Base-by-base conservation (phyloP, 73 alveolate genomes). In the Uronychia binucleata region DNA sequence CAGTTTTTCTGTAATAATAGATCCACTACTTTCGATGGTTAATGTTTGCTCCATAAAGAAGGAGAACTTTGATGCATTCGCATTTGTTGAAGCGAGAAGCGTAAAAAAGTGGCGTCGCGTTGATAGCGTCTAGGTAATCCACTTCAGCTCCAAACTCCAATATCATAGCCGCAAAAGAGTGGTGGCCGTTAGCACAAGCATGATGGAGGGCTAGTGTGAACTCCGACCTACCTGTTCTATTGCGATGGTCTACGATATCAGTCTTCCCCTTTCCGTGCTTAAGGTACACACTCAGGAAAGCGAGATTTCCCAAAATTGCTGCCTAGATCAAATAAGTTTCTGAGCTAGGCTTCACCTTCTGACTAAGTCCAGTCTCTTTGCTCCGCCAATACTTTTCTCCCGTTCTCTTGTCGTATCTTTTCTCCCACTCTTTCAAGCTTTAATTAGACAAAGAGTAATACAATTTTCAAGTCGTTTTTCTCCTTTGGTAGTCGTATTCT, bases 151-250 rank as follows among this genome's bases (percentile, higher is more conserved):
- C 89, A 77, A 77, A 88, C n/a, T 88, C 77, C 19, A 83, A 81
- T 0, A 88, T 57, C 29, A 88, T 77, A 29, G 80, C 76, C 1
- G 82, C 46, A 78, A 82, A 77, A 19, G 34, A 80, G 29, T 81
- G 75, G 81, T 88, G 85, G 13, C 94, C 94, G 59, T 88, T 88
- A 29, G 91, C 59, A 26, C 87, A 83, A 0, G 94, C 82, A 59
- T 88, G 94, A 35, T 83, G 91, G 27, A 88, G 81, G 0, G 90
- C 91, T 85, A 85, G 13, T 11, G 27, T 25, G 46, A 74, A 31
- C 26, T 46, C 19, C 1, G 8, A 0, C 25, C 30, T 85, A 86
- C 87, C 83, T 33, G 84, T 88, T 57, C 94, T 88, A 57, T 78
- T 83, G 58, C 80, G 75, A 30, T 75, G 81, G 57, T 88, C 94